phyloP scores from a whole-genome alignment of 2,329 filamentous ascomycete species.

The Albifimbria verrucaria region DNA sequence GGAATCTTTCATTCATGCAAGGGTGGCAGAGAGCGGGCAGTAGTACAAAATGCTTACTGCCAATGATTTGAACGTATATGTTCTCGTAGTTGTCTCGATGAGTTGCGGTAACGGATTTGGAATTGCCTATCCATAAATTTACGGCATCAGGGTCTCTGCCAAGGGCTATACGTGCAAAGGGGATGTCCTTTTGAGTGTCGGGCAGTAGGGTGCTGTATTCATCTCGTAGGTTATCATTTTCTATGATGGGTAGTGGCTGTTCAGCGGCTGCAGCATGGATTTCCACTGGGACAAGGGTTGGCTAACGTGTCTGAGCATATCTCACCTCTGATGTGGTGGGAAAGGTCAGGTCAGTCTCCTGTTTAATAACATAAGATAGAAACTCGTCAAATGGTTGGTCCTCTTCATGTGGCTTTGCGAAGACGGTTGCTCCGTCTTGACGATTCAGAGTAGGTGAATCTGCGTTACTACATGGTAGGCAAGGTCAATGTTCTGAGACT shows the following conservation, averaged over 20 bases:
- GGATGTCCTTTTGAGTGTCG: conserved; percentile 61
- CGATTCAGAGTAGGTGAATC: conserved; percentile 29
- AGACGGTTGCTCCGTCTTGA: conserved; percentile 36
- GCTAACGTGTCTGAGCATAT: conserved; percentile 72
- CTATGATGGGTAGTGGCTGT: conserved; percentile 30
- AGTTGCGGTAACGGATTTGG: conserved; percentile 64
- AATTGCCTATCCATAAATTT: conserved; percentile 81
- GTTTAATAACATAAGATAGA: conserved; percentile 55
- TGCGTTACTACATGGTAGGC: conserved; percentile 28
- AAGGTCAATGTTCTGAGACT: not conserved
- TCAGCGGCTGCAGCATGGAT: not conserved
- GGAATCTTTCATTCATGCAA: conserved; percentile 61
- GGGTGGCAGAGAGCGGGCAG: conserved; percentile 68
- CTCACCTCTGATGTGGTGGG: conserved; percentile 46
- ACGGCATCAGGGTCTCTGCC: conserved; percentile 66
- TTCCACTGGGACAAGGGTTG: not conserved
- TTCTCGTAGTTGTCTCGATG: conserved; percentile 88
- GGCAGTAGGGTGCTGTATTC: conserved; percentile 65
- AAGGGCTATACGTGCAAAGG: conserved; percentile 72
- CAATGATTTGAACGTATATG: conserved; percentile 73
- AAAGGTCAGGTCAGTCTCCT: conserved; percentile 44
- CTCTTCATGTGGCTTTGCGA: conserved; percentile 72
- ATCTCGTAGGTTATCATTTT: conserved; percentile 77
- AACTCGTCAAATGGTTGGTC: conserved; percentile 60
- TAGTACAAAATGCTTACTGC: conserved; percentile 71